phyloP scores from a whole-genome alignment of 441 rosid genomes.

The Manihot esculenta region DNA sequence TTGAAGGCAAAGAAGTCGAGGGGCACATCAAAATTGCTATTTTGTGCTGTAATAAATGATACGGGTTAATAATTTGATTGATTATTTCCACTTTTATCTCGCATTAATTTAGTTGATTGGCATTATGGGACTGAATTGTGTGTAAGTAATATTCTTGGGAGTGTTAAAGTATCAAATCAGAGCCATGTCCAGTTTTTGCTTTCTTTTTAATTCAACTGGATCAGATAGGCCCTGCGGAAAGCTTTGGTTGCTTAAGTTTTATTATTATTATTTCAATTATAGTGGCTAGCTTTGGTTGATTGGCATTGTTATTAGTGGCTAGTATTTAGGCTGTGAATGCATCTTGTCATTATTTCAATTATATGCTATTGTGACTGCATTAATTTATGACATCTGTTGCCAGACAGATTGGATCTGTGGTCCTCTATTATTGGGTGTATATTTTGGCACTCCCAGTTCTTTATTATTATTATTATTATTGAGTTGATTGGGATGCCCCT shows the following conservation, averaged over 20 bases:
- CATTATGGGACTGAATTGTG: not conserved
- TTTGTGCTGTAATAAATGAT: not conserved
- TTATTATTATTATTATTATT: too few species aligned
- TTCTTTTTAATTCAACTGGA: not conserved
- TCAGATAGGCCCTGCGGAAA: not conserved
- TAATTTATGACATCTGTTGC: too few species aligned
- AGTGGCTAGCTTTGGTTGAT: too few species aligned
- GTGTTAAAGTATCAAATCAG: not conserved
- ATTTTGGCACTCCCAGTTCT: not conserved
- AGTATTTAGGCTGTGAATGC: not conserved
- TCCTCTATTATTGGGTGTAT: not conserved
- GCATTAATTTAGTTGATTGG: not conserved
- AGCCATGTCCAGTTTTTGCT: not conserved
- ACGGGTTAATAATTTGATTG: not conserved
- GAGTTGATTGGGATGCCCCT: not conserved
- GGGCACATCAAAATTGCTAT: not conserved
- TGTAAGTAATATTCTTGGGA: not conserved
- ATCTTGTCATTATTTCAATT: not conserved
- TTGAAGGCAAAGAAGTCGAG: not conserved
- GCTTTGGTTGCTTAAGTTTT: not conserved
- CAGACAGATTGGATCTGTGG: not conserved
- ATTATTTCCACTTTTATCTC: not conserved
- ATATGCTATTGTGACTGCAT: not conserved
- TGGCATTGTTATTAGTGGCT: too few species aligned
- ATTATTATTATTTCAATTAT: too few species aligned